Percentiles rank a stretch among this genome's conserved stretches.
Conservation (phyloP, 2,329 filamentous ascomycete genomes). For the Blastomyces percursus region DNA sequence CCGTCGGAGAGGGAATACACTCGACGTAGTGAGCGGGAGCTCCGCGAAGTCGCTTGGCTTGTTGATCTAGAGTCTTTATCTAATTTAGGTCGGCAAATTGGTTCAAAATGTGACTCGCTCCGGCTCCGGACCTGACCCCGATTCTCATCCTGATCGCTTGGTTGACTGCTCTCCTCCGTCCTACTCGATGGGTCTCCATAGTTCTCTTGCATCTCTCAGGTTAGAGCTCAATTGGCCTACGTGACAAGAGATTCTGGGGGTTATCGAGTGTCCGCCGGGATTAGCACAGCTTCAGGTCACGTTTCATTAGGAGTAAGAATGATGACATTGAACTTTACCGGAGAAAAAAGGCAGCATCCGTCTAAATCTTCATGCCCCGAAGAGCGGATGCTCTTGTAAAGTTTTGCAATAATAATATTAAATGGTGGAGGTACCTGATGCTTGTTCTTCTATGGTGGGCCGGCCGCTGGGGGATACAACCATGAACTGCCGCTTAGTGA, state of each 20-base stretch:
- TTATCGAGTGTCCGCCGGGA: neutral
- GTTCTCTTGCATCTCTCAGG: neutral
- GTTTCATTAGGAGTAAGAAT: neutral
- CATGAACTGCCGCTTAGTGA: too few species aligned
- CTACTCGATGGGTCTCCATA: neutral
- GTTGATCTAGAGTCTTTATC: neutral
- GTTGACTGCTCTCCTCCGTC: neutral
- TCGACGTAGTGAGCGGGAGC: constrained; percentile 8
- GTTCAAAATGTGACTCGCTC: constrained; percentile 5
- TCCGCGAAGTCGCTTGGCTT: constrained; percentile 3
- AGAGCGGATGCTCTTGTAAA: neutral
- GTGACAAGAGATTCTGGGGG: too few species aligned
- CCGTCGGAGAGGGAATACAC: constrained; percentile 11
- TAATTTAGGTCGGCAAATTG: constrained; percentile 1
- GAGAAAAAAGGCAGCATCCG: neutral
- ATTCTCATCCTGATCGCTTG: neutral
- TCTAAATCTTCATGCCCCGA: neutral
- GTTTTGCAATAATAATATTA: neutral
- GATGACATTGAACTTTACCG: neutral
- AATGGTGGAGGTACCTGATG: neutral
- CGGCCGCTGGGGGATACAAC: neutral
- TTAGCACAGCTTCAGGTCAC: neutral
- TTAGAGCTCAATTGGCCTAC: neutral
- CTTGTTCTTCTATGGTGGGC: neutral
- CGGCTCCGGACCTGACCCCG: neutral